A percentile compares a stretch with the other conserved stretches of the same genome.
Evolutionary conservation across 1,284 basidiomycete genomes (phyloP).

Genomic region (Tilletia setariae): DNA sequence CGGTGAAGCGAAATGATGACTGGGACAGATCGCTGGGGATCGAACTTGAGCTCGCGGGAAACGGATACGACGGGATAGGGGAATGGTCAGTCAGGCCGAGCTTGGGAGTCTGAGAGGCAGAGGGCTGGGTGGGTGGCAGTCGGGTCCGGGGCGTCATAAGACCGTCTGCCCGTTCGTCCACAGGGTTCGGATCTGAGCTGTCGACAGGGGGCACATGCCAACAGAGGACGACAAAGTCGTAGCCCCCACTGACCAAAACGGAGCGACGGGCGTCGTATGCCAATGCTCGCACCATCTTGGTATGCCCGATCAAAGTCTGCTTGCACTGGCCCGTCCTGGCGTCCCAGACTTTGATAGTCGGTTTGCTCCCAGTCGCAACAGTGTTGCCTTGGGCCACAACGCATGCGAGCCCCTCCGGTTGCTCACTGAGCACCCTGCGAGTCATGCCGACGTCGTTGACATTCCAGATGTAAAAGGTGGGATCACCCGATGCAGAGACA

Average conservation of each 20-base stretch:
- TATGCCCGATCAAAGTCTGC: conserved; percentile 28
- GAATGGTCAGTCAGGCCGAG: no score
- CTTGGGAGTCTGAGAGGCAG: no score
- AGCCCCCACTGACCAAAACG: conserved; percentile 37
- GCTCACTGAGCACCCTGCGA: conserved; percentile 25
- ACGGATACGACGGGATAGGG: not conserved
- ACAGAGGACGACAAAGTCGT: conserved; percentile 36
- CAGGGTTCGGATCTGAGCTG: not conserved
- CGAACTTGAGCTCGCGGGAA: not conserved
- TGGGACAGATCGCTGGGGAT: no score
- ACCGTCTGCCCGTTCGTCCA: not conserved
- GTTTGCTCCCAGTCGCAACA: conserved; percentile 23
- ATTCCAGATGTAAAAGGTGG: conserved; percentile 38
- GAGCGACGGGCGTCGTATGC: conserved; percentile 24
- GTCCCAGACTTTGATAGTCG: conserved; percentile 26
- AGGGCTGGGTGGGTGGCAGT: no score
- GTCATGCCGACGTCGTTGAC: conserved; percentile 26
- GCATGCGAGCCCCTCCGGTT: conserved; percentile 41
- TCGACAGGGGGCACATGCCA: conserved; percentile 22
- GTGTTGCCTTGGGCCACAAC: conserved; percentile 27
- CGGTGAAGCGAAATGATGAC: no score
- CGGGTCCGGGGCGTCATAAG: not conserved
- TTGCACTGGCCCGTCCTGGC: conserved; percentile 28
- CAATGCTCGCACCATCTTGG: conserved; percentile 34
- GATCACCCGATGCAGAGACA: conserved; percentile 39